These are phyloP conservation scores for Entomortierella parvispora DNA, from an alignment of 192 early-diverging fungal genomes.

Conservation along the genomic window DNA sequence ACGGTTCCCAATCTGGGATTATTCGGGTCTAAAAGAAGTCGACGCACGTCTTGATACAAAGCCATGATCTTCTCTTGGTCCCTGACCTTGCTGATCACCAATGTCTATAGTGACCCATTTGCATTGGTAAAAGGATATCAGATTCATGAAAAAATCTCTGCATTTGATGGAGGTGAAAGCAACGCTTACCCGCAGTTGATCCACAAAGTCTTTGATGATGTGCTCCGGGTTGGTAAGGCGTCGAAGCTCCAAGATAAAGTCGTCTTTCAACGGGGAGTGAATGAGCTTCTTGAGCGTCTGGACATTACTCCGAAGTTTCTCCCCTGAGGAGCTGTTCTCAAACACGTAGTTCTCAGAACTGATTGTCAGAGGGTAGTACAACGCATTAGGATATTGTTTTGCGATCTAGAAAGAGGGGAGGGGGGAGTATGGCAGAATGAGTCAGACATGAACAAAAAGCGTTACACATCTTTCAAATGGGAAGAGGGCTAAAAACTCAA, in stretches of 20 bases:
- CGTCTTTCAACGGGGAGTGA: constrained; percentile 60
- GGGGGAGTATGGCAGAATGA: constrained; percentile 14
- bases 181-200: constrained; percentile 60
- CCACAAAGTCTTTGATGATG: constrained; percentile 74
- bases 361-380: constrained; percentile 76
- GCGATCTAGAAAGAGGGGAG: constrained; percentile 58
- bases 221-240: constrained; percentile 76
- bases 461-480: not conserved
- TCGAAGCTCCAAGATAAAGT: constrained; percentile 70
- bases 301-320: constrained; percentile 45
- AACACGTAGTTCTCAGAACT: constrained; percentile 76
- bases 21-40: constrained; percentile 56
- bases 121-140: not conserved
- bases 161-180: no score
- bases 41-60: constrained; percentile 63
- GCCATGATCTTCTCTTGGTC: constrained; percentile 48
- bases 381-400: constrained; percentile 66
- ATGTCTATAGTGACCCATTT: constrained; percentile 18
- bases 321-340: constrained; percentile 30
- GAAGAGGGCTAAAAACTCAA: not conserved
- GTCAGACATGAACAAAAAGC: not conserved
- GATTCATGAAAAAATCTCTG: no score
- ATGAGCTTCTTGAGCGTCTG: constrained; percentile 47
- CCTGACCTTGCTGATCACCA: constrained; percentile 23
- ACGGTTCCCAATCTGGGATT: constrained; percentile 45